Evolutionary conservation across 768 basidiomycete species (phyloP).

Genomic region (Psilocybe azurescens): DNA sequence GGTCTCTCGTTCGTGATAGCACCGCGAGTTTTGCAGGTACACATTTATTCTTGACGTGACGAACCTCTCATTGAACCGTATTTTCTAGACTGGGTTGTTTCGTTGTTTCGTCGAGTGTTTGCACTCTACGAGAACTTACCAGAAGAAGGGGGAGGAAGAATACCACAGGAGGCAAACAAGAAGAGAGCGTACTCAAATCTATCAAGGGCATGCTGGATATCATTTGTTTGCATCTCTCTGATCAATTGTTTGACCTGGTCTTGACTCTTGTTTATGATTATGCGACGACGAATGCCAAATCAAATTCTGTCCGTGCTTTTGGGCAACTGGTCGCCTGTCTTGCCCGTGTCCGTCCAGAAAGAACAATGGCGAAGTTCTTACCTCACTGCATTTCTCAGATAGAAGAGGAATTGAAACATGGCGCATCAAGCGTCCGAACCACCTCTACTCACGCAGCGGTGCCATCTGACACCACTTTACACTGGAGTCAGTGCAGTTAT

Average conservation of each 20-base stretch:
- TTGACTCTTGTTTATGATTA: conserved; percentile 87
- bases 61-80: background rate
- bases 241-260: conserved; percentile 82
- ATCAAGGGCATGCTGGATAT: conserved; percentile 83
- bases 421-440: conserved; percentile 85
- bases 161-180: conserved; percentile 84
- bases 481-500: conserved; percentile 74
- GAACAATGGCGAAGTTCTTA: conserved; percentile 81
- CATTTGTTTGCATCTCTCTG: conserved; percentile 81
- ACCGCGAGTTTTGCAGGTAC: conserved; percentile 80
- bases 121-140: conserved; percentile 91
- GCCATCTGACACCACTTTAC: conserved; percentile 87
- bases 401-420: conserved; percentile 84
- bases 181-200: conserved; percentile 77
- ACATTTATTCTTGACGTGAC: conserved; percentile 13
- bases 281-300: conserved; percentile 86
- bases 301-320: conserved; percentile 90
- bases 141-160: conserved; percentile 89
- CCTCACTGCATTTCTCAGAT: conserved; percentile 80
- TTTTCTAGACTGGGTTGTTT: conserved; percentile 75
- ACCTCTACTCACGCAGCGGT: conserved; percentile 76
- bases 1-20: conserved; percentile 75
- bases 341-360: conserved; percentile 76
- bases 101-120: conserved; percentile 78
- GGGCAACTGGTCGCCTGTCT: conserved; percentile 88